These are phyloP conservation scores for Chytriomyces confervae DNA, from an alignment of 192 early-diverging fungal species.

Conservation along the genomic window DNA sequence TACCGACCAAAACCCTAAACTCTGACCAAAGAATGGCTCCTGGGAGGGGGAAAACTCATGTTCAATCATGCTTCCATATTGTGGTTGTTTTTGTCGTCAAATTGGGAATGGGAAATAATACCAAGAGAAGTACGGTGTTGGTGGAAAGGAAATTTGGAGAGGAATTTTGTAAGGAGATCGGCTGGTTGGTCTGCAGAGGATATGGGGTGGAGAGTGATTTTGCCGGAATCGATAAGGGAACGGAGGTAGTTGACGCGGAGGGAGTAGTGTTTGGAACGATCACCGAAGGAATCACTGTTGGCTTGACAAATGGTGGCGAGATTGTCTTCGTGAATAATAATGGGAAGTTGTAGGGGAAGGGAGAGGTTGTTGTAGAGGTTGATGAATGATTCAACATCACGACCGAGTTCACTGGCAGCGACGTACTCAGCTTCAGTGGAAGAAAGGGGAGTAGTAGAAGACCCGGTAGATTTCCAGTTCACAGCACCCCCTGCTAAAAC, in stretches of 20 bases:
- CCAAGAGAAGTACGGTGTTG: neutral
- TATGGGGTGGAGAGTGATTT: neutral
- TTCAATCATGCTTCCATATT: neutral
- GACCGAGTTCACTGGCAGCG: neutral
- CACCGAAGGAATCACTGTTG: neutral
- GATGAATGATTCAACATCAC: neutral
- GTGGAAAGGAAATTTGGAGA: neutral
- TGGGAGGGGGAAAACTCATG: slow-evolving; percentile 4
- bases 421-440: neutral
- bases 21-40: neutral
- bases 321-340: neutral
- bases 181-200: neutral
- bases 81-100: neutral
- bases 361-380: neutral
- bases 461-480: neutral
- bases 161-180: neutral
- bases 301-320: neutral
- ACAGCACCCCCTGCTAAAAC: neutral
- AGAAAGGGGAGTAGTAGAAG: neutral
- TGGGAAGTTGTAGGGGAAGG: neutral
- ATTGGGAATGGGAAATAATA: neutral
- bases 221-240: neutral
- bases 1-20: too few relatives aligned
- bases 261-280: neutral
- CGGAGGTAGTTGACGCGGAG: neutral